Evolutionary conservation across 2,329 filamentous ascomycete species (phyloP), one percentile per base, ranked within the genome.

Genomic region (Fusarium sp.): DNA sequence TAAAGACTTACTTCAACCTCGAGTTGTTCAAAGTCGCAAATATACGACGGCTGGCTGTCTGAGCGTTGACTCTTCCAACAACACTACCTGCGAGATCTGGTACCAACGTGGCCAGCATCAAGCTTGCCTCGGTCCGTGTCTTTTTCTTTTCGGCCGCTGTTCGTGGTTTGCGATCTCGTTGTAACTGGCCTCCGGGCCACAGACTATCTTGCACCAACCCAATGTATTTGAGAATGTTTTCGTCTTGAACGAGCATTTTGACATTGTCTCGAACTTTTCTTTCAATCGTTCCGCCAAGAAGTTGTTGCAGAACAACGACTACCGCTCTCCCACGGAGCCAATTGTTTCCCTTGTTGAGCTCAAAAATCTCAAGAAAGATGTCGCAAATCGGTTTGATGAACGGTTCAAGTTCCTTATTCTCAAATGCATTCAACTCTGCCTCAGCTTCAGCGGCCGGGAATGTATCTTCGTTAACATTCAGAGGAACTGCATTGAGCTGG

Each of bases 321-420:
- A 98, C 96, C 1, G 96, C 96, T 28, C 96, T 91, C 2, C 96
- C 97, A 44, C 97, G 93, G 8, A 99, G 90, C 97, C 96, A 99
- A 81, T 97, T 98, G 82, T 97, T 98, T 44, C 95, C 95, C 68
- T 92, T 91, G 81, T 98, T 97, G 42, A 99, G 88, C 79, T 97
- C 95, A 79, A 99, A 99, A 1, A 95, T 90, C 80, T 99, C 96
- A 22, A 99, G 89, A 83, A 99, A 99, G 68, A 99, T 91, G 81
- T 99, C 96, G 82, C 95, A 98, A 70, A 99, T 98, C 8, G 96
- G 97, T 80, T 98, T 99, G 77, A 99, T 96, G 78, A 99, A 98
- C 2, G 96, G 96, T 79, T 97, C 95, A 5, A 95, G 86, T 76
- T 97, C 94, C 77, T 91, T 92, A 79, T 93, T 92, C 82, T 98